phyloP scores from a whole-genome alignment of 441 rosid species.

The Bruguiera hainesii region DNA sequence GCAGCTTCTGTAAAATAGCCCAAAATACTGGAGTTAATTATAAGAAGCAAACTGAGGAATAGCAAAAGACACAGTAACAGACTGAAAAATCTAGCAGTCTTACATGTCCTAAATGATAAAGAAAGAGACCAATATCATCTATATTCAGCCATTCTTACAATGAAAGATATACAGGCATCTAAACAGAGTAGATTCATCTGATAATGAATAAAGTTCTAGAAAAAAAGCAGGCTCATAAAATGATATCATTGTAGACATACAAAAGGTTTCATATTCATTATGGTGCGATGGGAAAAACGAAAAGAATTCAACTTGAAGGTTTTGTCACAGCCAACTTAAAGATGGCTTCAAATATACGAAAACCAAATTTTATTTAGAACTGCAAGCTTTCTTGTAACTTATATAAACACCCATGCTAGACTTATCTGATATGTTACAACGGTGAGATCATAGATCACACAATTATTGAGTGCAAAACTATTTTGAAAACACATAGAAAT shows the following conservation, averaged over 20 bases:
- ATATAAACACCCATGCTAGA: slow-evolving; percentile 1
- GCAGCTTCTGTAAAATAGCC: slow-evolving; percentile 44
- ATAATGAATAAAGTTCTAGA: no score
- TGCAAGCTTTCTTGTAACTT: background rate
- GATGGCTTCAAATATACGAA: background rate
- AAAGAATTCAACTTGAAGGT: no score
- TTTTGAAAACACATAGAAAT: background rate
- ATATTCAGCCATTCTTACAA: no score
- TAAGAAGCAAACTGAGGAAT: background rate
- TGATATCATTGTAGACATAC: no score
- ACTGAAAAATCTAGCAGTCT: background rate
- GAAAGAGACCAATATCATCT: no score
- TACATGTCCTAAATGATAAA: background rate
- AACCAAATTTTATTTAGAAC: background rate
- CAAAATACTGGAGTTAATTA: slow-evolving; percentile 20
- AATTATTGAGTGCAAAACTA: background rate
- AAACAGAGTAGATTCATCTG: no score
- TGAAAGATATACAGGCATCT: no score
- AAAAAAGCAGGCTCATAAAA: no score
- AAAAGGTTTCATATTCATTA: no score
- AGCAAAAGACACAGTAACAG: background rate
- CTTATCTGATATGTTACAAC: background rate
- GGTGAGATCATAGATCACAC: background rate
- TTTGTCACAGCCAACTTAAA: background rate
- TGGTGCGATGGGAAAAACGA: no score